Conservation (phyloP, 2,329 filamentous ascomycete genomes). For the Parascedosporium putredinis region DNA sequence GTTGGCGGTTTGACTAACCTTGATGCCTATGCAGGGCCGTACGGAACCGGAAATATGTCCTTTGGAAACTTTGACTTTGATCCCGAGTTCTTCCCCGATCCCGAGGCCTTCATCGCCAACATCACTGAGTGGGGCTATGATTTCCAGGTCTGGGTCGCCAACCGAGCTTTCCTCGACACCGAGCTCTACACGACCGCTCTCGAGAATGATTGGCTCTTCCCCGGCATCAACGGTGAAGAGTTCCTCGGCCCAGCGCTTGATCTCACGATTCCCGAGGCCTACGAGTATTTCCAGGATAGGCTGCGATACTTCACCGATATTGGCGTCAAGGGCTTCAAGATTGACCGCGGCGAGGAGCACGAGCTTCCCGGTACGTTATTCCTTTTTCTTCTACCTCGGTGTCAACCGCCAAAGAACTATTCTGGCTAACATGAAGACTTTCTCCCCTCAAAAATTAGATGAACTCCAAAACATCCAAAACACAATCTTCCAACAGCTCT, state of each 20-base stretch:
- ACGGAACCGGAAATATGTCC: not conserved
- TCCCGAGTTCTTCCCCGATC: conserved; percentile 2
- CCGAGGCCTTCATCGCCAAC: conserved; percentile 1
- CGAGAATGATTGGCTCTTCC: not conserved
- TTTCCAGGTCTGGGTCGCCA: not conserved
- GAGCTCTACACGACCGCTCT: conserved; percentile 2
- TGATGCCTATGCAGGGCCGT: not conserved
- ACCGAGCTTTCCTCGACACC: not conserved
- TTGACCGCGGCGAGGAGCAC: not conserved
- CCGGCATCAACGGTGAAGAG: not conserved
- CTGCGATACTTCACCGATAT: not conserved
- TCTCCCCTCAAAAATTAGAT: not conserved
- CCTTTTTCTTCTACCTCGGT: not conserved
- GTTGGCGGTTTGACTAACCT: not conserved
- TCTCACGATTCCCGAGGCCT: not conserved
- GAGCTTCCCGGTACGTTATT: not conserved
- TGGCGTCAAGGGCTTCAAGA: conserved; percentile 2
- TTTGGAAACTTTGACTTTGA: not conserved
- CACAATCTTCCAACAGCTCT: conserved; percentile 1
- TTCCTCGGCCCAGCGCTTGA: conserved; percentile 1
- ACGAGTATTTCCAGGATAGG: not conserved
- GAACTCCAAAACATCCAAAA: conserved; percentile 2
- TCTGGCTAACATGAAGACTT: too few relatives aligned
- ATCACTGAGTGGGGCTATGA: not conserved
- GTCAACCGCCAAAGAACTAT: too few relatives aligned